These are phyloP conservation scores for Cladosporium phlei DNA, from an alignment of 2,329 filamentous ascomycete genomes.

Conservation along the genomic window DNA sequence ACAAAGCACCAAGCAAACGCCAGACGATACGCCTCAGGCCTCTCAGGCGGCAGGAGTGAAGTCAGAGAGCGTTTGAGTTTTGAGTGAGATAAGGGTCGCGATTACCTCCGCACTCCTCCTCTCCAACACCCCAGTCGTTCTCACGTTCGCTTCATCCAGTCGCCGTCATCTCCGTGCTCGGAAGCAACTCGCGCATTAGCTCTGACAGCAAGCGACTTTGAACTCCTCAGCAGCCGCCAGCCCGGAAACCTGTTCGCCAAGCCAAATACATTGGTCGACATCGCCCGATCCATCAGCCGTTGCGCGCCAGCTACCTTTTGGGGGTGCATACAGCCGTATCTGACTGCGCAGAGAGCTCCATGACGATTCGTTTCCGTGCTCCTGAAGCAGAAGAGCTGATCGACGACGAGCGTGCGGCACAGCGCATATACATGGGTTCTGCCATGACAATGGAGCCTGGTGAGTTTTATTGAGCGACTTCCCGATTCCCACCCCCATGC, in stretches of 20 bases:
- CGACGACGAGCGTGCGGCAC: constrained; percentile 5
- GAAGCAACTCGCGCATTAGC: constrained; percentile 10
- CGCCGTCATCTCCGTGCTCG: neutral
- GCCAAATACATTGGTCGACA: neutral
- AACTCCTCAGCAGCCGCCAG: constrained; percentile 5
- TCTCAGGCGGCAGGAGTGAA: neutral
- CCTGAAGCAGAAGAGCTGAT: neutral
- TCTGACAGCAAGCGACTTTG: constrained; percentile 3
- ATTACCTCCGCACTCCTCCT: neutral
- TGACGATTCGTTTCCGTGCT: constrained; percentile 7
- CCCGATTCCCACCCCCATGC: constrained; percentile 20
- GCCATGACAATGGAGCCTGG: constrained; percentile 30
- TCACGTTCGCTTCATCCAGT: constrained; percentile 1
- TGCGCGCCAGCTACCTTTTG: neutral
- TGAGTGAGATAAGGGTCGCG: neutral
- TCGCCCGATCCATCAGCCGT: neutral
- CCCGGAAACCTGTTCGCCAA: constrained; percentile 4
- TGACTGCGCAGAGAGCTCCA: neutral
- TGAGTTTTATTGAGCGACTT: too few species aligned
- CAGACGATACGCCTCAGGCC: constrained; percentile 2
- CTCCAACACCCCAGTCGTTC: neutral
- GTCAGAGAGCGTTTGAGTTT: constrained; percentile 4
- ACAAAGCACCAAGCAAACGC: neutral
- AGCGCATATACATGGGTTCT: constrained; percentile 21
- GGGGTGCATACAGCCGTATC: neutral